Evolutionary conservation across 495 filamentous ascomycete species (phyloP).

Genomic region (Hypoxylon cercidicola): DNA sequence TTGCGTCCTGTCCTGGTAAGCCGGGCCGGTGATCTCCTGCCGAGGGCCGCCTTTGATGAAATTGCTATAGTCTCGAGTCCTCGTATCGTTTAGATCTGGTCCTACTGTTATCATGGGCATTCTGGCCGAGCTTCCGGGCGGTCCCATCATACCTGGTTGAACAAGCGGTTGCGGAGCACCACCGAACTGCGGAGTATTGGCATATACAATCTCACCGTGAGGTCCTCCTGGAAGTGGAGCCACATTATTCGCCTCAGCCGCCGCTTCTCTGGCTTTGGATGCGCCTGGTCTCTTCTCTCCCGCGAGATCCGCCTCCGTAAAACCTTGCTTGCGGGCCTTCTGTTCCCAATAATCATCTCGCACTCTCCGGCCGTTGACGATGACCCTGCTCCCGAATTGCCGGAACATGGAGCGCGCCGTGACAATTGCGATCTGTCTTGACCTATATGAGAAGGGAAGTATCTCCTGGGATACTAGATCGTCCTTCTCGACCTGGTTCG

Average conservation of each 20-base stretch:
- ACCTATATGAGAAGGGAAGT: conserved; percentile 96
- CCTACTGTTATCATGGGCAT: conserved; percentile 87
- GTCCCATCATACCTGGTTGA: conserved; percentile 74
- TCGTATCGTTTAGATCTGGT: conserved; percentile 78
- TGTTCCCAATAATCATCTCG: conserved; percentile 99
- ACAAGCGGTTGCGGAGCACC: conserved; percentile 72
- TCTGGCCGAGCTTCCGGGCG: conserved; percentile 71
- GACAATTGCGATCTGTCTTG: conserved; percentile 97
- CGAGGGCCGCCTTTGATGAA: conserved; percentile 78
- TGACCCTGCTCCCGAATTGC: conserved; percentile 96
- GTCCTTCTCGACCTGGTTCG: conserved; percentile 94
- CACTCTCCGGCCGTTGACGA: conserved; percentile 87
- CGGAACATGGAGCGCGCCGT: conserved; percentile 99
- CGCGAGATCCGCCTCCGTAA: conserved; percentile 95
- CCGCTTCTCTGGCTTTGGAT: conserved; percentile 85
- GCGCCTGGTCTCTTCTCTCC: conserved; percentile 96
- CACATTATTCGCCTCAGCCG: conserved; percentile 65
- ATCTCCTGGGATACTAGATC: conserved; percentile 95
- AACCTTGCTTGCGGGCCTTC: conserved; percentile 96
- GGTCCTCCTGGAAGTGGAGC: conserved; percentile 62
- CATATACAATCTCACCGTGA: conserved; percentile 85
- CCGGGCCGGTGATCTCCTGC: conserved; percentile 87
- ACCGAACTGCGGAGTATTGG: conserved; percentile 73
- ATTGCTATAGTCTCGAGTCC: conserved; percentile 81
- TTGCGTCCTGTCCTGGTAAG: conserved; percentile 89